Evolutionary conservation across 345 rosid genomes (phyloP), one percentile per base, ranked within the genome.

Genomic region (Erysimum cheiranthoides): DNA sequence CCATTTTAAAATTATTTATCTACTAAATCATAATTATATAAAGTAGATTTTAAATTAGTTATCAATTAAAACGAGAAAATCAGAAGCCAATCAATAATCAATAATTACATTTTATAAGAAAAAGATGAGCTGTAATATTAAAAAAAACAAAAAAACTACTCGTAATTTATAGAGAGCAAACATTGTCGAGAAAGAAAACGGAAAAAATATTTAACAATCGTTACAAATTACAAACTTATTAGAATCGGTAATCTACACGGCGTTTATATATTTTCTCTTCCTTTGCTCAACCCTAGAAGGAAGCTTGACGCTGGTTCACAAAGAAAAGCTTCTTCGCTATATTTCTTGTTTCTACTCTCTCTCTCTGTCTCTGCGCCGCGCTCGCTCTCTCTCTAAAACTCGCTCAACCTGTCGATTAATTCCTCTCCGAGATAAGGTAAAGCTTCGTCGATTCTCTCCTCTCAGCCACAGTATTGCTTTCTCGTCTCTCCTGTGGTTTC

Each of bases 271-370:
- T 21, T 21, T 21, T 21, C 25, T 21, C 25, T 21, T 21, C 25
- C 25, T 21, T 21, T 21, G 25, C 25, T 21, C 43, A 67, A 74
- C 78, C 78, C 72, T 74, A 74, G 25, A 21, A 43, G 12, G 43
- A 74, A 46, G 30, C 49, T 53, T 53, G 30, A 64, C 77, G 77
- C 49, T 64, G 58, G 65, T 43, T 73, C 12, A 5, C 66, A 45
- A 49, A 49, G 5, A 17, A 12, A 38, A 70, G 49, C 68, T 61
- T 35, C 68, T 61, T 35, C 1, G 75, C 38, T 36, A 4, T 36
- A 4, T 30, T 51, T 21, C 1, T 62, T 16, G n/a, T 30, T 6
- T n/a, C 5, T 0, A 8, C 30, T 67, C 14, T 10, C 42, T 30
- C 8, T 25, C 16, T 9, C 32, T 40, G 0, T 47, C 42, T 58